Base-by-base conservation (phyloP, 2,329 filamentous ascomycete genomes). In the Beauveria caledonica region DNA sequence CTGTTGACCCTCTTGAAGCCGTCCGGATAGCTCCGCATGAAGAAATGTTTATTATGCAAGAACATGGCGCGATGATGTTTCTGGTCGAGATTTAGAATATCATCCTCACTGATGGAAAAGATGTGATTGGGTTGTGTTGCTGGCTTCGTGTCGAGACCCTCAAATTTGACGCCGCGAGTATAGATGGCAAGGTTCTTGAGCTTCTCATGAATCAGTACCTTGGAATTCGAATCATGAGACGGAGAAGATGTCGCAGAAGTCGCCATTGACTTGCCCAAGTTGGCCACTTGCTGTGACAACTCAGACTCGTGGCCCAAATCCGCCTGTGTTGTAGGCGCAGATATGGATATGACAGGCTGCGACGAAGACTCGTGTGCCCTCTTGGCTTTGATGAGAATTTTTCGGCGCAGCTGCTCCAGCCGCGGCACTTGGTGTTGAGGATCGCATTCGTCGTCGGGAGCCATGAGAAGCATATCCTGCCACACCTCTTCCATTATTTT, bases 21-120 rank as follows among this genome's bases (percentile, higher is more conserved):
- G 25, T 88, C 87, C 5, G 94, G 94, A 70, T 97, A 99, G 10
- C 95, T 91, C 39, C 94, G 87, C 84, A 97, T 96, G 65, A 97
- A 83, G 72, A 87, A 92, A 58, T 84, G 81, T 67, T 89, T 87
- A 74, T 99, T 99, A 77, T 99, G 94, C 52, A 84, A 81, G 67
- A 96, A 91, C 49, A 99, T 84, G 58, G 87, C 86, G 63, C 83
- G 86, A 53, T 90, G 82, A 65, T 85, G 84, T 66, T 90, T 86
- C 74, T 67, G 66, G 61, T 79, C 72, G 15, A 84, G 73, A 36
- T 79, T 75, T 9, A 79, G 67, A 64, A 97, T 96, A 0, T 83
- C 86, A 63, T 85, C 85, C 74, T 99, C 94, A 62, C 86, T 88
- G 70, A 99, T 88, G 3, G 93, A 97, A 74, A 92, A 97, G 63